Conservation (phyloP, 2,329 filamentous ascomycete species). For the Cladobotryum mycophilum region DNA sequence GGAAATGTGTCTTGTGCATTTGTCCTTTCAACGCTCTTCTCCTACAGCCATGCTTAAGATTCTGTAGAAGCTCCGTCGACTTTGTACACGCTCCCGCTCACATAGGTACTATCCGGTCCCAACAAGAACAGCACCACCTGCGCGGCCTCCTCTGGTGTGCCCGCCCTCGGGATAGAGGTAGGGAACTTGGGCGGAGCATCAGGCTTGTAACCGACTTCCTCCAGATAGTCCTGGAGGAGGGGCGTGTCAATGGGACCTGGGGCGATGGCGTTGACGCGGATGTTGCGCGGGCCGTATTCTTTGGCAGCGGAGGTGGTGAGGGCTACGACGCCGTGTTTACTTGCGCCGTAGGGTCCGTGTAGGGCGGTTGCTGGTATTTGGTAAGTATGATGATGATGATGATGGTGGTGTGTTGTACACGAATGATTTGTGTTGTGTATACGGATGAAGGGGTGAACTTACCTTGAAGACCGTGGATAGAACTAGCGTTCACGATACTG, state of each 20-base stretch:
- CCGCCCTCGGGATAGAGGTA: conserved; percentile 37
- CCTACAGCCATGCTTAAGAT: too few relatives aligned
- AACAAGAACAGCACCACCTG: conserved; percentile 30
- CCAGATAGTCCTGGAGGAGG: conserved; percentile 39
- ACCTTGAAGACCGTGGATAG: conserved; percentile 41
- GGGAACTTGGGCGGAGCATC: conserved; percentile 37
- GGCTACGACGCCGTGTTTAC: conserved; percentile 33
- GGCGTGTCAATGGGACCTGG: conserved; percentile 46
- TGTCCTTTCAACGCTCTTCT: not conserved
- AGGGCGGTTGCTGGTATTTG: conserved; percentile 19
- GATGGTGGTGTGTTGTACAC: not conserved
- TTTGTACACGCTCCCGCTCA: conserved; percentile 35
- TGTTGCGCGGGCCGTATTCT: conserved; percentile 36
- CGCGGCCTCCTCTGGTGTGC: conserved; percentile 34
- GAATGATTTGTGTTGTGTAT: not conserved
- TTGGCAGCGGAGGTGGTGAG: conserved; percentile 32
- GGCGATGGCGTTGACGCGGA: conserved; percentile 41
- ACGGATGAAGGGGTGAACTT: conserved; percentile 12
- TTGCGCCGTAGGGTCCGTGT: conserved; percentile 33
- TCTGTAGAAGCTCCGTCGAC: conserved; percentile 33
- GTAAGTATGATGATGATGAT: not conserved
- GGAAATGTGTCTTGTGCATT: not conserved
- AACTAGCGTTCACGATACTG: conserved; percentile 54
- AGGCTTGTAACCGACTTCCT: conserved; percentile 25
- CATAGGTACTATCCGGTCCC: conserved; percentile 29